phyloP scores from a whole-genome alignment of 805 yeast genomes.

The Yamadazyma sp. region DNA sequence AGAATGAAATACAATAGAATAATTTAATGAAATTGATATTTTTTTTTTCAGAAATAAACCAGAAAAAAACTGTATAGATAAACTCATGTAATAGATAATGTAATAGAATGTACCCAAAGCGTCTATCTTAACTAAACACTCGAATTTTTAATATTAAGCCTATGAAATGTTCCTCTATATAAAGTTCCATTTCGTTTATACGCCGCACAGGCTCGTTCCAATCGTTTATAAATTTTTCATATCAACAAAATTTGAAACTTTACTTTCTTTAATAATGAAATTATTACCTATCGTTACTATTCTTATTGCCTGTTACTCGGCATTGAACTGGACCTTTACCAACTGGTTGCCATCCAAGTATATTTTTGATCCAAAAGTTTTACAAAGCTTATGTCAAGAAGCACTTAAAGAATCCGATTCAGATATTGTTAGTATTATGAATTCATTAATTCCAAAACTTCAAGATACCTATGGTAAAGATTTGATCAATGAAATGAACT shows the following conservation, averaged over 20 bases:
- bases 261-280: constrained; percentile 20
- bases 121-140: no score
- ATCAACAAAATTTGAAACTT: neutral
- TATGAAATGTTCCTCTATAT: no score
- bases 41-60: no score
- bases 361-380: constrained; percentile 63
- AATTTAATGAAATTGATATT: no score
- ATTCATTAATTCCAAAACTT: constrained; percentile 57
- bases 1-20: no score
- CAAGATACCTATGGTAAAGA: constrained; percentile 64
- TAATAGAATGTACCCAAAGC: no score
- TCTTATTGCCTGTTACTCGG: constrained; percentile 21
- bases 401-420: constrained; percentile 55
- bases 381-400: constrained; percentile 57
- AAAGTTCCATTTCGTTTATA: no score
- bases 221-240: no score
- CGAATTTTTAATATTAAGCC: no score
- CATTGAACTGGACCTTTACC: constrained; percentile 31
- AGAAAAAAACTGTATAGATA: no score
- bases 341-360: constrained; percentile 71
- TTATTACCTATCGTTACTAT: constrained; percentile 20
- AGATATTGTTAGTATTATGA: constrained; percentile 60
- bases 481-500: constrained; percentile 64
- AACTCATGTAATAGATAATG: no score
- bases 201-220: no score